Conservation (phyloP, 2,329 filamentous ascomycete genomes). For the Cylindrodendrum hubeiense region DNA sequence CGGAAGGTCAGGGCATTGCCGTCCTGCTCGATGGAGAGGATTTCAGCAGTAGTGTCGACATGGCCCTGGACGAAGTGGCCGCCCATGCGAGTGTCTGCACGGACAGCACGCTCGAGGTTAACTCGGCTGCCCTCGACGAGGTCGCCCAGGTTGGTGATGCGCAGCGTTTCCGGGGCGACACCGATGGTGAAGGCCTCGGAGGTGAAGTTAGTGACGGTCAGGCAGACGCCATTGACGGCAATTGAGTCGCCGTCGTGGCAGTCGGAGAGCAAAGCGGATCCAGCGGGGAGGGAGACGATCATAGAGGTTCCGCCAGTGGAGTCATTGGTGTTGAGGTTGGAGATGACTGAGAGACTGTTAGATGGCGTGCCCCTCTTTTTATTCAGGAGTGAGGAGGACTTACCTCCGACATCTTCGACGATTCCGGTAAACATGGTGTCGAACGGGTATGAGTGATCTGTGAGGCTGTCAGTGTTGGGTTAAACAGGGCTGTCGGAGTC, state of each 20-base stretch:
- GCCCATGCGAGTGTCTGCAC: conserved; percentile 93
- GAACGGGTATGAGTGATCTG: not conserved
- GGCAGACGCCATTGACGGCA: conserved; percentile 93
- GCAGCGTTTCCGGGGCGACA: conserved; percentile 94
- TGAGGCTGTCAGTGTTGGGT: not conserved
- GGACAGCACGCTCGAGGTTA: conserved; percentile 95
- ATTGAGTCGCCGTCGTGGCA: conserved; percentile 93
- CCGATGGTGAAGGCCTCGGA: conserved; percentile 83
- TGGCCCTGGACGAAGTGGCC: conserved; percentile 99
- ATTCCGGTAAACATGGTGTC: conserved; percentile 92
- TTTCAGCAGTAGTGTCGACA: conserved; percentile 88
- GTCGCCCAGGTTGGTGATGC: conserved; percentile 91
- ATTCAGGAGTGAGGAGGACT: conserved; percentile 48
- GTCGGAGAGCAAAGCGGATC: conserved; percentile 83
- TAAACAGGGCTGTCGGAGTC: no score
- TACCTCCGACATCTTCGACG: conserved; percentile 93
- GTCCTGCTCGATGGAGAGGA: conserved; percentile 80
- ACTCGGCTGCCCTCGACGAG: conserved; percentile 76
- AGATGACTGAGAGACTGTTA: conserved; percentile 74
- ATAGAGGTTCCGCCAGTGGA: conserved; percentile 89
- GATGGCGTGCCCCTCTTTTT: not conserved
- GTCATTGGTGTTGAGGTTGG: conserved; percentile 83
- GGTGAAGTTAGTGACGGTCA: conserved; percentile 80
- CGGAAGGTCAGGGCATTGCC: conserved; percentile 92
- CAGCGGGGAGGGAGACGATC: conserved; percentile 79